Percentiles rank a stretch among this genome's conserved stretches.
These are phyloP conservation scores for Neoscytalidium dimidiatum DNA, from an alignment of 2,329 filamentous ascomycete genomes.

Conservation along the genomic window DNA sequence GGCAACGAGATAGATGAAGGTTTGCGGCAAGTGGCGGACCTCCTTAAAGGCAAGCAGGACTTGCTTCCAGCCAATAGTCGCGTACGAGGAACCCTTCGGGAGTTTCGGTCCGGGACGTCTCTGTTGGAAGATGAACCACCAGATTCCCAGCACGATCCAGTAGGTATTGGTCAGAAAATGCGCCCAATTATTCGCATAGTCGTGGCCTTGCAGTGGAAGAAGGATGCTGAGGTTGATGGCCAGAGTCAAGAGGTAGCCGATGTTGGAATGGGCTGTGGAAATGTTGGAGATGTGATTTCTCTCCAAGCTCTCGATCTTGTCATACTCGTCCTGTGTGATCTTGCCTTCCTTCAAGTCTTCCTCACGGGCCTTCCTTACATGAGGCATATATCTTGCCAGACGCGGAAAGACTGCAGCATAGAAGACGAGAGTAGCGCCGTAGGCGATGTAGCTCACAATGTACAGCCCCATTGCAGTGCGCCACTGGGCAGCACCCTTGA, in stretches of 20 bases:
- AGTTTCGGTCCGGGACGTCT: slow-evolving; percentile 59
- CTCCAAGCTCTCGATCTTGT: slow-evolving; percentile 62
- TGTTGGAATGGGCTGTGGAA: slow-evolving; percentile 47
- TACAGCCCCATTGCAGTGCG: slow-evolving; percentile 62
- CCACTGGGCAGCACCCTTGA: slow-evolving; percentile 63
- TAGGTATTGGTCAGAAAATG: slow-evolving; percentile 67
- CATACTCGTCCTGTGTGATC: slow-evolving; percentile 62
- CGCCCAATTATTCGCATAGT: slow-evolving; percentile 66
- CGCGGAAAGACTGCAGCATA: slow-evolving; percentile 57
- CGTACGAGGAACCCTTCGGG: slow-evolving; percentile 50
- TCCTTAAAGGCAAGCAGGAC: slow-evolving; percentile 33
- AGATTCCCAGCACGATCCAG: slow-evolving; percentile 64
- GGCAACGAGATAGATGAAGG: slow-evolving; percentile 61
- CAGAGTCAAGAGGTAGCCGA: slow-evolving; percentile 33
- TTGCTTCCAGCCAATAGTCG: slow-evolving; percentile 65
- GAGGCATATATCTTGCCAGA: slow-evolving; percentile 55
- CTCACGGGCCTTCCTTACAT: slow-evolving; percentile 54
- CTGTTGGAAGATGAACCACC: slow-evolving; percentile 69
- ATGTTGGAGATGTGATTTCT: slow-evolving; percentile 65
- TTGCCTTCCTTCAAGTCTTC: slow-evolving; percentile 48
- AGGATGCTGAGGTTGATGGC: slow-evolving; percentile 59
- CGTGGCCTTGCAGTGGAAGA: slow-evolving; percentile 52
- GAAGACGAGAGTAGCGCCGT: slow-evolving; percentile 55
- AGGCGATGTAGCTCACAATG: slow-evolving; percentile 66
- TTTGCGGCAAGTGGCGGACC: slow-evolving; percentile 67